phyloP scores from a whole-genome alignment of 768 basidiomycete species.

The Antrodiella citrinella region DNA sequence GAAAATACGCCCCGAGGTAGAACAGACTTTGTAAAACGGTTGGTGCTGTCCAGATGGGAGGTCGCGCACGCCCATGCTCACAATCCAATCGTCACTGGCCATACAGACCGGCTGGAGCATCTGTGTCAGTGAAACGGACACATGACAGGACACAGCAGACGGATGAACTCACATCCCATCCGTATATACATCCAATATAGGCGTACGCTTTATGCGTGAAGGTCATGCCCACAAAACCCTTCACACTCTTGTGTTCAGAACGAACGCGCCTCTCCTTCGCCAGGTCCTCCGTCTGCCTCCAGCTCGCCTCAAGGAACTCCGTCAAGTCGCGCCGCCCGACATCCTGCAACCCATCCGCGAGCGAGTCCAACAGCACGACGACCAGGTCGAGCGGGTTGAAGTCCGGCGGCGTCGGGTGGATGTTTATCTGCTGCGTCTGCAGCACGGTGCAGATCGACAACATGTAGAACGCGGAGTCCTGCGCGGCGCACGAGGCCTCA shows the following conservation, averaged over 20 bases:
- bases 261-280: slow-evolving; percentile 7
- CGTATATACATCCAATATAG: slow-evolving; percentile 16
- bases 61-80: slow-evolving; percentile 32
- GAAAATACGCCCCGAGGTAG: slow-evolving; percentile 26
- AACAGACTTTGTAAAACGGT: slow-evolving; percentile 39
- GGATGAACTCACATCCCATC: slow-evolving; percentile 22
- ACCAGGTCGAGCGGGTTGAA: slow-evolving; percentile 16
- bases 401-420: slow-evolving; percentile 7
- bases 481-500: slow-evolving; percentile 2
- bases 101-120: slow-evolving; percentile 25
- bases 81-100: slow-evolving; percentile 36
- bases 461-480: slow-evolving; percentile 16
- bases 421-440: slow-evolving; percentile 9
- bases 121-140: slow-evolving; percentile 10
- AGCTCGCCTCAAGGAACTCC: not conserved
- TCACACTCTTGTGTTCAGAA: slow-evolving; percentile 3
- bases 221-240: slow-evolving; percentile 19
- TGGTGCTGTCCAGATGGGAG: slow-evolving; percentile 35
- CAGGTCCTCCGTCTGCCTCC: not conserved
- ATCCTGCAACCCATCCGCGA: not conserved
- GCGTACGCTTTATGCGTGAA: slow-evolving; percentile 13
- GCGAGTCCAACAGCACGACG: slow-evolving; percentile 15
- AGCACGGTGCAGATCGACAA: slow-evolving; percentile 11
- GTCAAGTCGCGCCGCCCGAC: not conserved
- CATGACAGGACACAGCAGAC: not conserved